These are phyloP conservation scores for Diddensiella transvaalensis DNA, from an alignment of 805 yeast genomes.

Conservation along the genomic window DNA sequence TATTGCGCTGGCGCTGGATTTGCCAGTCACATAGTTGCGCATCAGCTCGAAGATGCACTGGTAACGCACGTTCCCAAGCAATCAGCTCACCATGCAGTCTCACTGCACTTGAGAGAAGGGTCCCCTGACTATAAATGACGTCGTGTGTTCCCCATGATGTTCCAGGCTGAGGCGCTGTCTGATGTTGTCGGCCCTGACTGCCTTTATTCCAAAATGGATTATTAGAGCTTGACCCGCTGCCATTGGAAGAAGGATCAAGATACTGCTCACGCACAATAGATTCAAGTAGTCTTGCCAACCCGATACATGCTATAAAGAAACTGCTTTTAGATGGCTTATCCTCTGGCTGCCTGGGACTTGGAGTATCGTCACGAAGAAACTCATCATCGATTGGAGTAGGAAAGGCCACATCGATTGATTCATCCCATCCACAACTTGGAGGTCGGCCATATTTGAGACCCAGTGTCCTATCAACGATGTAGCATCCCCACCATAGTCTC, in stretches of 20 bases:
- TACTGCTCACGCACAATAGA: slow-evolving; percentile 4
- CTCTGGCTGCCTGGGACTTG: slow-evolving; percentile 2
- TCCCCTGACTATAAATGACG: slow-evolving; percentile 1
- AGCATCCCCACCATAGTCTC: slow-evolving; percentile 31
- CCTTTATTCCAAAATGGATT: not conserved
- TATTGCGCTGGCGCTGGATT: slow-evolving; percentile 5
- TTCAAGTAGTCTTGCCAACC: slow-evolving; percentile 2
- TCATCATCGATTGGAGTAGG: slow-evolving; percentile 27
- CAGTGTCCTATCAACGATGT: slow-evolving; percentile 29
- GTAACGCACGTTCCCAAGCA: slow-evolving; percentile 2
- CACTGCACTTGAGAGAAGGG: slow-evolving; percentile 3
- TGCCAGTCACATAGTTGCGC: not conserved
- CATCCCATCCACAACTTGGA: slow-evolving; percentile 23
- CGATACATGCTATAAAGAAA: slow-evolving; percentile 4
- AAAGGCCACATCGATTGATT: slow-evolving; percentile 14
- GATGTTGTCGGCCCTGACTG: not conserved
- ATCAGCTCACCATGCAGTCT: slow-evolving; percentile 1
- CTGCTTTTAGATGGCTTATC: slow-evolving; percentile 6
- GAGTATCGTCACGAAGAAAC: slow-evolving; percentile 14
- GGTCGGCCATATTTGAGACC: slow-evolving; percentile 32
- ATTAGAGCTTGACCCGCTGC: not conserved
- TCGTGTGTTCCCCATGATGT: slow-evolving; percentile 1
- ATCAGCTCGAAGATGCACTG: slow-evolving; percentile 1
- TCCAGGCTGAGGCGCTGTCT: slow-evolving; percentile 4
- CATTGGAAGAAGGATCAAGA: slow-evolving; percentile 3